Evolutionary conservation across 768 basidiomycete species (phyloP).

Genomic region (Dacryopinax spathularia): DNA sequence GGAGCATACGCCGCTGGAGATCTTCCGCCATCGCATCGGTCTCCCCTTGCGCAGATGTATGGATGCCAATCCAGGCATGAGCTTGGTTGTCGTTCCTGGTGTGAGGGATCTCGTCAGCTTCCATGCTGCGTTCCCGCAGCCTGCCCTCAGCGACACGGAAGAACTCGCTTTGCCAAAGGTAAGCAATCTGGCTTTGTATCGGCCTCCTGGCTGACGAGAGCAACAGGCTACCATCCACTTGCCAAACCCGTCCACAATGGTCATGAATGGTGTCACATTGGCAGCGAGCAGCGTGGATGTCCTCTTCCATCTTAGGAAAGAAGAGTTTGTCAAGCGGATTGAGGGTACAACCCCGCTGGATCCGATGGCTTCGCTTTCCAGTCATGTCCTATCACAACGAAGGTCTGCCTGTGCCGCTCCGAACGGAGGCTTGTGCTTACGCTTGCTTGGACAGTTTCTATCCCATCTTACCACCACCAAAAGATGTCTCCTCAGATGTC

Average conservation of each 20-base stretch:
- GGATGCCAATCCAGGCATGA: constrained; percentile 47
- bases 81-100: constrained; percentile 67
- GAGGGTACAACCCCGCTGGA: constrained; percentile 40
- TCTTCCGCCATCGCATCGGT: constrained; percentile 56
- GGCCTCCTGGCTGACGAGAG: neutral
- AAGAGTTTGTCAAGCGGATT: constrained; percentile 59
- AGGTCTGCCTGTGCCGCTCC: constrained; percentile 35
- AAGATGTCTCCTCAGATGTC: constrained; percentile 58
- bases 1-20: constrained; percentile 43
- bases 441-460: constrained; percentile 53
- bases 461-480: constrained; percentile 79
- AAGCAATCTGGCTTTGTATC: neutral
- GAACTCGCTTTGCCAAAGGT: constrained; percentile 26
- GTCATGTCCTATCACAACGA: constrained; percentile 74
- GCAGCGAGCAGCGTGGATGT: constrained; percentile 73
- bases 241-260: constrained; percentile 77
- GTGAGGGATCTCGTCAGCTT: constrained; percentile 64
- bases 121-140: constrained; percentile 78
- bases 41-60: constrained; percentile 44
- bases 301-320: constrained; percentile 75
- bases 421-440: neutral
- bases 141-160: constrained; percentile 23
- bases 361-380: constrained; percentile 59
- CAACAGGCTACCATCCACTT: constrained; percentile 58
- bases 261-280: constrained; percentile 71